Evolutionary conservation across 108 stramenopile species (phyloP).

Genomic region (Mediolabrus comicus): DNA sequence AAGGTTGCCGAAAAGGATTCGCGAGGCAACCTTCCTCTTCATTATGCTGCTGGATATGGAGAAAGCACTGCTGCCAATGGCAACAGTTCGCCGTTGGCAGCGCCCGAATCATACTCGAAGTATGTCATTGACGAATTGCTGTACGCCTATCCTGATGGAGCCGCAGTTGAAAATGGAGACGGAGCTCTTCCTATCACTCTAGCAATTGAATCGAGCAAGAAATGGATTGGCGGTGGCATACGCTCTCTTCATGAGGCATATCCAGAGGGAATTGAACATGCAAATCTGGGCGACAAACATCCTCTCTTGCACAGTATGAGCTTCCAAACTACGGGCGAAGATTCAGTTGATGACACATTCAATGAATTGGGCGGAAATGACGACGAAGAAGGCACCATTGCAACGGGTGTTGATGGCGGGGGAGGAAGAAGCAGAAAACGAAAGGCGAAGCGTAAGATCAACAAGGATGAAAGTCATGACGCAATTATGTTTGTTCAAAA

Average conservation of each 20-base stretch:
- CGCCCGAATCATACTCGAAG: constrained; percentile 73
- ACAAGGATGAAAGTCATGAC: constrained; percentile 83
- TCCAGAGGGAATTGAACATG: constrained; percentile 66
- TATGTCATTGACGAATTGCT: constrained; percentile 85
- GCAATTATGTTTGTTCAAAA: constrained; percentile 88
- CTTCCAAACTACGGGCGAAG: constrained; percentile 34
- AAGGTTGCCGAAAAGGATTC: constrained; percentile 68
- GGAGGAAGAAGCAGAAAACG: constrained; percentile 38
- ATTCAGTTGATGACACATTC: constrained; percentile 22
- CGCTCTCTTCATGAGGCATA: constrained; percentile 77
- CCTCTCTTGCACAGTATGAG: constrained; percentile 57
- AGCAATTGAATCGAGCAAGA: constrained; percentile 75
- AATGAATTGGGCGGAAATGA: constrained; percentile 34
- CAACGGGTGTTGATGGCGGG: constrained; percentile 41
- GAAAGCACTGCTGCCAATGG: background rate
- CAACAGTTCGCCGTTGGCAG: background rate
- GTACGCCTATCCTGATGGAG: constrained; percentile 83
- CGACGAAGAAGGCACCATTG: constrained; percentile 44
- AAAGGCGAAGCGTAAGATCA: constrained; percentile 39
- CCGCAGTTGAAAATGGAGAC: constrained; percentile 52
- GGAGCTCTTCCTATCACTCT: constrained; percentile 69
- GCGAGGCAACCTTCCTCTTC: constrained; percentile 70
- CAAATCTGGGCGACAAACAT: constrained; percentile 57
- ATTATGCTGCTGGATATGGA: constrained; percentile 71
- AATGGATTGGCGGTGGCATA: constrained; percentile 88